Evolutionary conservation across 2,329 filamentous ascomycete genomes (phyloP).

Genomic region (Dactylellina leptospora): DNA sequence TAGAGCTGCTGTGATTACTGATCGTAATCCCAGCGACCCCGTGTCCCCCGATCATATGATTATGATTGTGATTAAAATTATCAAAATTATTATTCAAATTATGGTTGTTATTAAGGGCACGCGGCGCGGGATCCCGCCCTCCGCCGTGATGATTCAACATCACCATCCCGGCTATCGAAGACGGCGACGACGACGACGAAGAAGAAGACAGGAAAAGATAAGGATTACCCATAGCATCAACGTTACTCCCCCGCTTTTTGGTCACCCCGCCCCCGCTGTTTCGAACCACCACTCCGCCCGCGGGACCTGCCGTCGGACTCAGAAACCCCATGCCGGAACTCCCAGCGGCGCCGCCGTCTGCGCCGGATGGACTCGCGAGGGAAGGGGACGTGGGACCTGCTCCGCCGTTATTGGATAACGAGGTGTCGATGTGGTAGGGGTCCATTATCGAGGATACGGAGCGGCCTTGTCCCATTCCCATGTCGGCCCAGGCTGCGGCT

Average conservation of each 20-base stretch:
- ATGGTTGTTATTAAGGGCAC: not conserved
- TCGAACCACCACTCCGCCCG: slow-evolving; percentile 6
- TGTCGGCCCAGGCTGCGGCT: slow-evolving; percentile 47
- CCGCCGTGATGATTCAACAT: not conserved
- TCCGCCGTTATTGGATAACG: not conserved
- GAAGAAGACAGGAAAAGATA: not conserved
- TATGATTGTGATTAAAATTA: slow-evolving; percentile 34
- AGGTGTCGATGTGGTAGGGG: slow-evolving; percentile 42
- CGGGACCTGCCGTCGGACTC: slow-evolving; percentile 18
- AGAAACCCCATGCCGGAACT: slow-evolving; percentile 22
- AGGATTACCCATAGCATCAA: slow-evolving; percentile 44
- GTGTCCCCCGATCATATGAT: slow-evolving; percentile 11
- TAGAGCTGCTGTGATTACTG: not conserved
- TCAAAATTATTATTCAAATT: slow-evolving; percentile 27
- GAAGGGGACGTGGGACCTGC: not conserved
- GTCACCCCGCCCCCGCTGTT: not conserved
- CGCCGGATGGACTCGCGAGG: slow-evolving; percentile 12
- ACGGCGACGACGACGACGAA: not conserved
- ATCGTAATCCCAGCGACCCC: not conserved
- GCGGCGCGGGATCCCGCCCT: not conserved
- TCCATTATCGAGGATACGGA: slow-evolving; percentile 52
- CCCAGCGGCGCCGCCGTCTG: not conserved
- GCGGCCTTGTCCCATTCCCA: slow-evolving; percentile 50
- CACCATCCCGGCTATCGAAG: not conserved
- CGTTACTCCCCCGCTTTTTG: slow-evolving; percentile 43